A percentile compares a stretch with the other conserved stretches of the same genome.
These are phyloP conservation scores for Penicillium sp. DNA, from an alignment of 2,329 filamentous ascomycete species.

Conservation along the genomic window DNA sequence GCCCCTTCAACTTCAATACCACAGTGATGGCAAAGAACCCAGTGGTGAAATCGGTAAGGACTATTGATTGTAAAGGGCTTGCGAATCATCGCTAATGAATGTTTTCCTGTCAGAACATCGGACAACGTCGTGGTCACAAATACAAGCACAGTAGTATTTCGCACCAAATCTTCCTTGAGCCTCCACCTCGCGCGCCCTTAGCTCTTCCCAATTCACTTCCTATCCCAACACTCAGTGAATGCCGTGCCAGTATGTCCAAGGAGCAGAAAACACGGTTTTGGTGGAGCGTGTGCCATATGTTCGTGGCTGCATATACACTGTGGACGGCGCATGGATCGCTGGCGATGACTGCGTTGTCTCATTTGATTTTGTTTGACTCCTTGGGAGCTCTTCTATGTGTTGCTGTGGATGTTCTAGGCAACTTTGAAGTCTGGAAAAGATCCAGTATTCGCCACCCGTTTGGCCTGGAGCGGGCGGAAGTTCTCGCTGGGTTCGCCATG, in stretches of 20 bases:
- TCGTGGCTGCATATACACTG: conserved; percentile 80
- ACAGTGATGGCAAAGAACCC: conserved; percentile 73
- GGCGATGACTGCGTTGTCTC: conserved; percentile 87
- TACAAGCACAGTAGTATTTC: conserved; percentile 98
- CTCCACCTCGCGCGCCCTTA: conserved; percentile 78
- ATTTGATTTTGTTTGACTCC: conserved; percentile 93
- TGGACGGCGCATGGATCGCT: conserved; percentile 83
- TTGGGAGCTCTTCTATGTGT: conserved; percentile 90
- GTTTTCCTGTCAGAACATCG: conserved; percentile 66
- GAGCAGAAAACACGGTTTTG: conserved; percentile 80
- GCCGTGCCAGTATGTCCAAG: conserved; percentile 82
- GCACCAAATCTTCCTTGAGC: conserved; percentile 95
- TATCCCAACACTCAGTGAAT: conserved; percentile 85
- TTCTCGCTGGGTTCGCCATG: conserved; percentile 93
- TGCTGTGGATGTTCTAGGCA: conserved; percentile 86
- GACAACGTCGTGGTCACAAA: conserved; percentile 89
- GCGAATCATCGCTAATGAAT: conserved; percentile 19
- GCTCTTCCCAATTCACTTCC: conserved; percentile 89
- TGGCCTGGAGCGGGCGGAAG: conserved; percentile 85
- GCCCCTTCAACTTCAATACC: conserved; percentile 93
- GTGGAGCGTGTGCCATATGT: conserved; percentile 88
- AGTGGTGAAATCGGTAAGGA: conserved; percentile 68
- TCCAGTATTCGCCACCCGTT: conserved; percentile 93
- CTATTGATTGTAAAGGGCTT: conserved; percentile 26
- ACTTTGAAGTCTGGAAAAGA: conserved; percentile 97